Evolutionary conservation across 345 rosid genomes (phyloP), one percentile per base, ranked within the genome.

Genomic region (Kandelia obovata): DNA sequence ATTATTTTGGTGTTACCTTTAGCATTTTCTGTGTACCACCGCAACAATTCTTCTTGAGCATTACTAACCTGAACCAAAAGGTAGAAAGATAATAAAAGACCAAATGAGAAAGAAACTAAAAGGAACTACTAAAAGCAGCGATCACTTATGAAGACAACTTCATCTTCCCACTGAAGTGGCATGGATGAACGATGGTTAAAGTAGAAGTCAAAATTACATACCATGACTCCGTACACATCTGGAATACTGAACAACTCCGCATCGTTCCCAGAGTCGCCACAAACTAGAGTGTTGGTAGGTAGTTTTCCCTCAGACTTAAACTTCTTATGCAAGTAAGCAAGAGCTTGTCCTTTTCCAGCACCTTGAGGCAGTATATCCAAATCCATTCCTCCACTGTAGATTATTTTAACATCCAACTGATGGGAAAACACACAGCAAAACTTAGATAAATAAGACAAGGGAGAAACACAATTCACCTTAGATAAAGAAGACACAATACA

Each of bases 231-330:
- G 75, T 87, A 75, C 27, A 95, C 96, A 55, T 87, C 92, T 0
- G 97, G 96, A 73, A 95, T 88, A 84, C 92, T 85, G 76, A 92
- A 95, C 5, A 95, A 86, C 56, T 95, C 99, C 16, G 99, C 98
- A 78, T 95, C 99, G 73, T 95, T 95, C 69, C 99, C 99, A 52
- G 99, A 95, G 81, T 95, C 99, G 19, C 99, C 99, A 76, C 99
- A 92, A 53, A 76, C 98, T 81, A 95, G 96, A 62, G 98, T 95
- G 69, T 84, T 90, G n/a, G 27, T 52, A 53, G 99, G 99, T 58
- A 81, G 79, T 71, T 84, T 87, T 73, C 94, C 86, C 74, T 84
- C 92, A 62, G 75, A 58, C 78, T 84, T 87, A 25, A 95, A 86
- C 80, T 95, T 90, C 80, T 81, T 79, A 15, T 83, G 87, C 73